phyloP scores from a whole-genome alignment of 768 basidiomycete genomes.

The Crucibulum laeve region DNA sequence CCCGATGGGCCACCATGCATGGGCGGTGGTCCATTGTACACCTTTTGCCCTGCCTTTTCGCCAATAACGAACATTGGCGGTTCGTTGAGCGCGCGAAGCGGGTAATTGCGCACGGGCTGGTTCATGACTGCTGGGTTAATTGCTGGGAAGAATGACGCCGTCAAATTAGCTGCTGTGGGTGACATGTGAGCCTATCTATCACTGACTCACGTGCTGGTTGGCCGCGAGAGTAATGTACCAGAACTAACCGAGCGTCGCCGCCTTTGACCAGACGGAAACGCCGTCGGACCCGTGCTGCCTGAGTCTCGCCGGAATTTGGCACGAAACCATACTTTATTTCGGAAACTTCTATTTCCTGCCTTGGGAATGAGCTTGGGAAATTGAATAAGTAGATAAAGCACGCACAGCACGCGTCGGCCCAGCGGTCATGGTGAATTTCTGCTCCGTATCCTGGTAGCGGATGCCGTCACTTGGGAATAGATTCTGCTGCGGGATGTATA shows the following conservation, averaged over 20 bases:
- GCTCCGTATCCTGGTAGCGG: slow-evolving; percentile 71
- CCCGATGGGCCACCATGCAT: slow-evolving; percentile 25
- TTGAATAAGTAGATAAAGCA: slow-evolving; percentile 17
- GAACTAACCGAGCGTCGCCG: slow-evolving; percentile 66
- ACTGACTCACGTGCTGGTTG: slow-evolving; percentile 52
- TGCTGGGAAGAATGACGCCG: slow-evolving; percentile 29
- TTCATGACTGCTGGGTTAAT: slow-evolving; percentile 54
- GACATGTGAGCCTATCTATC: neutral
- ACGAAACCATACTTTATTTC: slow-evolving; percentile 76
- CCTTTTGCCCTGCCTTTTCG: slow-evolving; percentile 71
- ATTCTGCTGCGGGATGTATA: slow-evolving; percentile 56
- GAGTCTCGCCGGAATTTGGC: slow-evolving; percentile 56
- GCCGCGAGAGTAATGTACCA: slow-evolving; percentile 75
- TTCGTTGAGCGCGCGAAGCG: slow-evolving; percentile 63
- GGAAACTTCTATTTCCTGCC: slow-evolving; percentile 71
- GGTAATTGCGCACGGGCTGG: slow-evolving; percentile 67
- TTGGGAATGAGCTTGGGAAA: slow-evolving; percentile 3
- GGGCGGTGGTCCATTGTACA: slow-evolving; percentile 30
- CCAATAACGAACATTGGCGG: slow-evolving; percentile 68
- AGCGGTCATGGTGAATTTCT: slow-evolving; percentile 49
- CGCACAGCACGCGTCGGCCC: slow-evolving; percentile 47
- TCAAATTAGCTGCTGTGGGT: slow-evolving; percentile 7
- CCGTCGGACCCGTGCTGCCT: slow-evolving; percentile 65
- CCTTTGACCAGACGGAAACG: slow-evolving; percentile 72
- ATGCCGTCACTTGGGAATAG: slow-evolving; percentile 75